Evolutionary conservation across 2,329 filamentous ascomycete species (phyloP).

Genomic region (Penicillium sp.): DNA sequence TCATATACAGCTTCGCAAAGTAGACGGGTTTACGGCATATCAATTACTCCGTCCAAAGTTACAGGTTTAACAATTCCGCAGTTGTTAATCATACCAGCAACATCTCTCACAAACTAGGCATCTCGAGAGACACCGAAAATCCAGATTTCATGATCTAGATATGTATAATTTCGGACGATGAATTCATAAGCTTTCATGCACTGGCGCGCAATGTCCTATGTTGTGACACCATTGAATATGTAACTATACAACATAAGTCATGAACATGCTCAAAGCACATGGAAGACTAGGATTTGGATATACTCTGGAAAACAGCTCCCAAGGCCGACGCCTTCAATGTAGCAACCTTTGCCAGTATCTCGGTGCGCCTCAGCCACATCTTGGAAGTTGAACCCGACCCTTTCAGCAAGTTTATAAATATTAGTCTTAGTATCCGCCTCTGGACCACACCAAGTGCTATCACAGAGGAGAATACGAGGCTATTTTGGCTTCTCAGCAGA

Average conservation of each 20-base stretch:
- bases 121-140: not conserved
- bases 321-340: not conserved
- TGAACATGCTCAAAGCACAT: too few relatives aligned
- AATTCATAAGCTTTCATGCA: not conserved
- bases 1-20: not conserved
- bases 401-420: not conserved
- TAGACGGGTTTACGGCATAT: not conserved
- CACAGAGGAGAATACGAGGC: not conserved
- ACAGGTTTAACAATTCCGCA: not conserved
- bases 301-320: not conserved
- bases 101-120: not conserved
- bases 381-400: not conserved
- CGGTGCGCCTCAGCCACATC: not conserved
- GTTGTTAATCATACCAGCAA: not conserved
- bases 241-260: too few relatives aligned
- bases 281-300: too few relatives aligned
- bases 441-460: not conserved
- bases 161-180: not conserved
- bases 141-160: not conserved
- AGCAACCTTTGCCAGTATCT: not conserved
- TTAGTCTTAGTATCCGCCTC: not conserved
- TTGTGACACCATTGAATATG: not conserved
- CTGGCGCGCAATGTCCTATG: not conserved
- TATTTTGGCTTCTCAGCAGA: not conserved
- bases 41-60: too few relatives aligned